Percentiles rank a stretch among this genome's conserved stretches.
Conservation (phyloP, 768 basidiomycete genomes). For the Atractiella rhizophila region DNA sequence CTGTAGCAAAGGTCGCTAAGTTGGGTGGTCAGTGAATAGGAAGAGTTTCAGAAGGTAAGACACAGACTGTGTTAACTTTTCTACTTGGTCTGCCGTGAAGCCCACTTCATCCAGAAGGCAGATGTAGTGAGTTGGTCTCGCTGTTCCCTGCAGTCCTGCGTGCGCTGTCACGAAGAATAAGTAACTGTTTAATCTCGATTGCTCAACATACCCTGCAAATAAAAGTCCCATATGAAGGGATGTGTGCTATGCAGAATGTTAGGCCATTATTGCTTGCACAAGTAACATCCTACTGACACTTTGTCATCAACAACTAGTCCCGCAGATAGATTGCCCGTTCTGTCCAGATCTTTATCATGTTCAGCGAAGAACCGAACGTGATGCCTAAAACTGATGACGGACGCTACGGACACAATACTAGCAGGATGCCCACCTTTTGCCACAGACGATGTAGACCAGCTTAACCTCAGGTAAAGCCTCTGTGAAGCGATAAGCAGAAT, state of each 20-base stretch:
- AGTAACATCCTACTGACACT: not conserved
- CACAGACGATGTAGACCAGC: constrained; percentile 11
- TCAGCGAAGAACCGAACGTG: constrained; percentile 8
- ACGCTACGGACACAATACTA: too few relatives aligned
- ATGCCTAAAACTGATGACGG: not conserved
- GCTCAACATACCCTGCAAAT: too few relatives aligned
- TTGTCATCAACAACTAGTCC: not conserved
- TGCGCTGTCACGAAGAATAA: too few relatives aligned
- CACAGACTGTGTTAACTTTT: constrained; percentile 8
- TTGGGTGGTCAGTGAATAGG: not conserved
- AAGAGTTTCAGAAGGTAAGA: not conserved
- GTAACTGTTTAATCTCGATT: too few relatives aligned
- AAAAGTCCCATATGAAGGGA: constrained; percentile 4
- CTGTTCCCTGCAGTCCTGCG: constrained; percentile 12
- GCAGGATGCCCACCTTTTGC: constrained; percentile 1
- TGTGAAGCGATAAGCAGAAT: not conserved
- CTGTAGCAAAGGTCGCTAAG: constrained; percentile 13
- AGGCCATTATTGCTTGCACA: constrained; percentile 2
- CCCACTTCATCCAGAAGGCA: constrained; percentile 11
- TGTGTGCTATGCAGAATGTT: not conserved
- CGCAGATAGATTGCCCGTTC: constrained; percentile 9
- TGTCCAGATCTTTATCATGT: constrained; percentile 2
- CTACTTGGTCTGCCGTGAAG: constrained; percentile 8
- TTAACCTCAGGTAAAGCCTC: constrained; percentile 4
- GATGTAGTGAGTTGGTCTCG: constrained; percentile 14